These are phyloP conservation scores for Picochlorum sp. DNA, from an alignment of 139 green algal species.

Conservation along the genomic window DNA sequence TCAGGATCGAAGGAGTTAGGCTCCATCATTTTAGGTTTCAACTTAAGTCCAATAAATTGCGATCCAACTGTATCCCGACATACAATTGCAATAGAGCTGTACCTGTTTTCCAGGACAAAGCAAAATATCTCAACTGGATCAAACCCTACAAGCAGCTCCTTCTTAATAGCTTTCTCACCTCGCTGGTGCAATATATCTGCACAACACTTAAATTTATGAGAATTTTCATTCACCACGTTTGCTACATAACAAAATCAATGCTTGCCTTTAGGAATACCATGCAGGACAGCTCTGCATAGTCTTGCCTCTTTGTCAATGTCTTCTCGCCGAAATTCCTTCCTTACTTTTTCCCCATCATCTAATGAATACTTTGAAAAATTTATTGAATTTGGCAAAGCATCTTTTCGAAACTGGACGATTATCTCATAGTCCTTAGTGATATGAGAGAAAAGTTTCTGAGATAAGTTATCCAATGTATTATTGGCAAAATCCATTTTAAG, in stretches of 20 bases:
- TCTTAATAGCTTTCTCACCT: conserved; percentile 22
- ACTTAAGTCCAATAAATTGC: conserved; percentile 44
- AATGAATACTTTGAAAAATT: background rate
- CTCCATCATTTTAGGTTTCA: conserved; percentile 25
- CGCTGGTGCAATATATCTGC: no score
- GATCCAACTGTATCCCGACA: conserved; percentile 45
- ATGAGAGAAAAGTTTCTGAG: conserved; percentile 21
- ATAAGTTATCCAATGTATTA: background rate
- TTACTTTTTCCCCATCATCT: no score
- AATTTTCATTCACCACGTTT: no score
- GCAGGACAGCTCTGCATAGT: conserved; percentile 14
- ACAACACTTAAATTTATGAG: no score
- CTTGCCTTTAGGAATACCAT: conserved; percentile 17
- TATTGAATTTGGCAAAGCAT: conserved; percentile 14
- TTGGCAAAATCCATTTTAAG: background rate
- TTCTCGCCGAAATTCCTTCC: background rate
- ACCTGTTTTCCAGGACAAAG: conserved; percentile 24
- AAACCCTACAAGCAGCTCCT: conserved; percentile 69
- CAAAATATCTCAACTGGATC: conserved; percentile 44
- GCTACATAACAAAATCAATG: no score
- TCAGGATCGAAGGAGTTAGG: conserved; percentile 17
- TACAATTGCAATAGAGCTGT: conserved; percentile 39
- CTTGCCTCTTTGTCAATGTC: background rate
- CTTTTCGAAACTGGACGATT: conserved; percentile 39
- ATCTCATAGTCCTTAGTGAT: conserved; percentile 44